Percentiles rank a stretch among this genome's conserved stretches.
phyloP scores from a whole-genome alignment of 371 early-diverging fungal genomes.

The Rhizopus stolonifer region DNA sequence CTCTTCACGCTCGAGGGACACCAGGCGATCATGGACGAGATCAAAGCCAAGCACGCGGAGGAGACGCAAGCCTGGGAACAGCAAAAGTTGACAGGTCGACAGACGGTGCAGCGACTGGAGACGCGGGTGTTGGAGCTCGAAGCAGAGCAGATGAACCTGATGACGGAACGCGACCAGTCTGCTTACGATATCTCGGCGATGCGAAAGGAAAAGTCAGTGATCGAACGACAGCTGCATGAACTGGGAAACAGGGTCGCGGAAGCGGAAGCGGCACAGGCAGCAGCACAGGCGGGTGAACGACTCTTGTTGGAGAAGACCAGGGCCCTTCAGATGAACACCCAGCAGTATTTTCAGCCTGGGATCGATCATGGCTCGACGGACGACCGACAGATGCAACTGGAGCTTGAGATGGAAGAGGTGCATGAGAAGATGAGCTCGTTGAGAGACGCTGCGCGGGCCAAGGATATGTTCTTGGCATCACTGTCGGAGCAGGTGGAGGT shows the following conservation, averaged over 20 bases:
- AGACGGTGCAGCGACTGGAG: constrained; percentile 34
- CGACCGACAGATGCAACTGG: constrained; percentile 42
- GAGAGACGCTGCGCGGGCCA: constrained; percentile 49
- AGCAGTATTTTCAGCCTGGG: constrained; percentile 18
- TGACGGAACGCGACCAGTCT: constrained; percentile 61
- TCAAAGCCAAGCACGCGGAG: constrained; percentile 29
- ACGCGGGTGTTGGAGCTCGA: constrained; percentile 50
- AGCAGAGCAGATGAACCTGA: constrained; percentile 53
- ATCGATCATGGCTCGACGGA: constrained; percentile 23
- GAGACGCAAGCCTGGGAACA: constrained; percentile 24
- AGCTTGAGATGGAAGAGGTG: constrained; percentile 52
- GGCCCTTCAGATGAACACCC: constrained; percentile 17
- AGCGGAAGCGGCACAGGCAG: constrained; percentile 48
- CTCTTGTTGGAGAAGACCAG: constrained; percentile 10
- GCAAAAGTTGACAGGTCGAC: constrained; percentile 13
- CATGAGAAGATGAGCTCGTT: constrained; percentile 49
- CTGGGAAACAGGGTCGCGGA: constrained; percentile 48
- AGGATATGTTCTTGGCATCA: constrained; percentile 45
- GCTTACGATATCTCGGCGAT: constrained; percentile 53
- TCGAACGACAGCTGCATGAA: constrained; percentile 38
- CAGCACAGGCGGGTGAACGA: constrained; percentile 29
- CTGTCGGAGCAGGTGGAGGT: constrained; percentile 50
- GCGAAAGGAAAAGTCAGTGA: constrained; percentile 51
- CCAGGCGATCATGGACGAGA: constrained; percentile 41
- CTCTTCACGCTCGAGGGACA: constrained; percentile 40